Evolutionary conservation across 345 rosid species (phyloP).

Genomic region (Acer yangbiense): DNA sequence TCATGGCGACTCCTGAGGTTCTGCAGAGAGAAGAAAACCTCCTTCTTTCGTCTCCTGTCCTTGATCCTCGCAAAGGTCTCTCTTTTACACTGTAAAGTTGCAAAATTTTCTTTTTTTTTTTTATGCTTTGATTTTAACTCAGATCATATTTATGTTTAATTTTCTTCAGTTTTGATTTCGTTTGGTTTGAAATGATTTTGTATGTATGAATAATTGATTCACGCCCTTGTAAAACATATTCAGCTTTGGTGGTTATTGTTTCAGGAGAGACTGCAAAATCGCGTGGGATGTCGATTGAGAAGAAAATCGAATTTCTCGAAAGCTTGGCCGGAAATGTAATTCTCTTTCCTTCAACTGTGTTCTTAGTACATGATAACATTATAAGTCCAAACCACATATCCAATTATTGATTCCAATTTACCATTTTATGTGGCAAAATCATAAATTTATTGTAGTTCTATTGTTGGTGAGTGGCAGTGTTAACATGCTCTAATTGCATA

Average conservation of each 20-base stretch:
- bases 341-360: slow-evolving; percentile 8
- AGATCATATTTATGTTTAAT: neutral
- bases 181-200: neutral
- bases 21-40: slow-evolving; percentile 59
- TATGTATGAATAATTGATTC: neutral
- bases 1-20: slow-evolving; percentile 74
- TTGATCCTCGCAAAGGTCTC: slow-evolving; percentile 49
- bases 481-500: neutral
- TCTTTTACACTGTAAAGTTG: neutral
- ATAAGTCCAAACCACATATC: neutral
- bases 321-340: slow-evolving; percentile 75
- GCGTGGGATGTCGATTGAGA: slow-evolving; percentile 74
- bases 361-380: neutral
- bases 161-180: neutral
- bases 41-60: slow-evolving; percentile 47
- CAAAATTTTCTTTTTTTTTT: neutral
- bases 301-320: slow-evolving; percentile 92
- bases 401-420: neutral
- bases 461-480: neutral
- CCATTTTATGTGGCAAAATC: neutral
- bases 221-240: neutral
- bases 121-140: neutral
- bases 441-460: neutral
- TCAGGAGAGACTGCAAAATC: slow-evolving; percentile 59
- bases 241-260: slow-evolving; percentile 4